Base-by-base conservation (phyloP, 257 asterid genomes). In the Solanum okadae region DNA sequence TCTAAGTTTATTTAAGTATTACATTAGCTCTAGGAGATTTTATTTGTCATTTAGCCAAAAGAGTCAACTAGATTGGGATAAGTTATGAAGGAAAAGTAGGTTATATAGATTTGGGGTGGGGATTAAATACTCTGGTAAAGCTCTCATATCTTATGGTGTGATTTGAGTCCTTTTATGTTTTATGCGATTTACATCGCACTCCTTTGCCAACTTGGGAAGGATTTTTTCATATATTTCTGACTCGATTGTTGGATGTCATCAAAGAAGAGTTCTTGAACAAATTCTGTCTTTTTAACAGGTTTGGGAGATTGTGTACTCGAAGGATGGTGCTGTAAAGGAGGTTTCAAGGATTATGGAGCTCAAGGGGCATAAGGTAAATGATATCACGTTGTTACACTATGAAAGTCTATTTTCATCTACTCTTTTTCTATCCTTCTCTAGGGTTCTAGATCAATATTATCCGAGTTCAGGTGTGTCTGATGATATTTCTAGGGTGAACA, bases 311-410 rank as follows among this genome's bases (percentile, higher is more conserved):
- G 95, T 97, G 85, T 97, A 97, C 90, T 83, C 99, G 14, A 96
- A 96, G 91, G 99, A 97, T 91, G 98, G 98, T 89, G 90, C 95
- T 23, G 98, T 93, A 88, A 97, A 96, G 96, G 99, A 97, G 95
- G 90, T 97, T 92, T 81, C 89, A 78, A 96, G 89, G 82, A 99
- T 90, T 89, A 95, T 96, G 99, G 97, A 97, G 92, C 99, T 96
- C 89, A 97, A 96, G 94, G 99, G 99, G 88, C 99, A 97, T 92
- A 97, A 97, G 99, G 99, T 96, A 88, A 91, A 88, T 72, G 67
- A 34, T 59, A 87, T 89, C 85, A 46, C 18, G 73, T 37, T 42
- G 44, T 71, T 59, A 25, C 5, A 31, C 33, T 81, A 13, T 89
- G 84, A 63, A 61, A 89, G 18, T 31, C 9, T 44, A 34, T 75